A percentile compares a stretch with the other conserved stretches of the same genome.
phyloP scores from a whole-genome alignment of 306 rosid genomes.

The Vicia sativa region DNA sequence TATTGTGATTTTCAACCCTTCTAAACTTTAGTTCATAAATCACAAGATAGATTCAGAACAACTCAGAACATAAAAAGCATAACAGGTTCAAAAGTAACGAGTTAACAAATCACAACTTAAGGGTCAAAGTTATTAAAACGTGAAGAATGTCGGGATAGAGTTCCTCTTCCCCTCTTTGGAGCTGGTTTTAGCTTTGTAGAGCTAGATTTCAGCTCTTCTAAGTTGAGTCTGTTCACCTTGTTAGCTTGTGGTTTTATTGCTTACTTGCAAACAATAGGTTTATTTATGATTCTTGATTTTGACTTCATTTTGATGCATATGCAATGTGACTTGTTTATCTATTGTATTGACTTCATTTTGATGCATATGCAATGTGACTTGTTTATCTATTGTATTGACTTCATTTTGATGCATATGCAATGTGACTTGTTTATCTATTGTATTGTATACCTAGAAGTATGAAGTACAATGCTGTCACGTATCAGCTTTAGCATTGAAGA shows the following conservation, averaged over 20 bases:
- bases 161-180: neutral
- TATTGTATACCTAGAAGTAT: neutral
- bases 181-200: neutral
- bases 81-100: neutral
- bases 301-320: neutral
- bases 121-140: neutral
- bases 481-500: neutral
- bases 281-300: neutral
- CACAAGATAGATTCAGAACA: neutral
- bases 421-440: neutral
- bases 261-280: slow-evolving; percentile 2
- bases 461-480: neutral
- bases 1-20: slow-evolving; percentile 1
- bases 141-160: neutral
- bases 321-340: too few species aligned
- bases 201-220: neutral
- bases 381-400: too few species aligned
- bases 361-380: too few species aligned
- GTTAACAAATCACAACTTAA: neutral
- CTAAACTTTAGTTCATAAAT: slow-evolving; percentile 3
- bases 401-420: neutral
- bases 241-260: neutral
- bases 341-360: too few species aligned
- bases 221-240: neutral
- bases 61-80: neutral